Base-by-base conservation (phyloP, 176 grass and related monocot genomes). In the Carex myosuroides region DNA sequence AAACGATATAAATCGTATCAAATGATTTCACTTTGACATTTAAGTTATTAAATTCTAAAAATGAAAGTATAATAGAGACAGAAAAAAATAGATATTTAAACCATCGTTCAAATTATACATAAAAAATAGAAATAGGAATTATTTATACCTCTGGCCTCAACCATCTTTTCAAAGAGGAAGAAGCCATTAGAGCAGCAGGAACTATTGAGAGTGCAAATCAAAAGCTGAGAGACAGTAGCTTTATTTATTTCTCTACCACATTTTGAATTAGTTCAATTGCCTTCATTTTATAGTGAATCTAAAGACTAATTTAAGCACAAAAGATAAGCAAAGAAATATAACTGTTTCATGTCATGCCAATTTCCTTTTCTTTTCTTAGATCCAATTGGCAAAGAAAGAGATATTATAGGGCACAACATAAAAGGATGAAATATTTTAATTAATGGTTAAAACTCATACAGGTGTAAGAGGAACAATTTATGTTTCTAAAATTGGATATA, bases 111-210 rank as follows among this genome's bases (percentile, higher is more conserved):
- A 46, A 71, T 71, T 71, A 21, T 46, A 16, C 6, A 46, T 46
- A 46, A 0, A n/a, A 20, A 7, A 14, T 57, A 58, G 16, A 60
- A 60, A 63, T 46, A 46, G 42, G 5, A 61, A 37, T 60, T 81
- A 26, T 26, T 26, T 26, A 26, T 26, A 81, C 79, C 79, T 60
- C 79, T 30, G 79, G 54, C 79, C 79, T 81, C 57, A 81, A 63
- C 79, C 79, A 81, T 81, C 54, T 81, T 57, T 61, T 63, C 18
- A 81, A 39, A 16, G 56, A 4, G 55, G 79, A 61, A 81, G 79
- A 81, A 81, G 79, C 79, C 79, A 61, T 81, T 63, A 20, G 79
- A 81, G 57, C 79, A 81, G 79, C 79, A 81, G 57, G 29, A 81
- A 21, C 37, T 81, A 11, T 56, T 52, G 29, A 44, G 22, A 80